These are phyloP conservation scores for Silene vulgaris DNA, from an alignment of 179 eudicot genomes.

Conservation along the genomic window DNA sequence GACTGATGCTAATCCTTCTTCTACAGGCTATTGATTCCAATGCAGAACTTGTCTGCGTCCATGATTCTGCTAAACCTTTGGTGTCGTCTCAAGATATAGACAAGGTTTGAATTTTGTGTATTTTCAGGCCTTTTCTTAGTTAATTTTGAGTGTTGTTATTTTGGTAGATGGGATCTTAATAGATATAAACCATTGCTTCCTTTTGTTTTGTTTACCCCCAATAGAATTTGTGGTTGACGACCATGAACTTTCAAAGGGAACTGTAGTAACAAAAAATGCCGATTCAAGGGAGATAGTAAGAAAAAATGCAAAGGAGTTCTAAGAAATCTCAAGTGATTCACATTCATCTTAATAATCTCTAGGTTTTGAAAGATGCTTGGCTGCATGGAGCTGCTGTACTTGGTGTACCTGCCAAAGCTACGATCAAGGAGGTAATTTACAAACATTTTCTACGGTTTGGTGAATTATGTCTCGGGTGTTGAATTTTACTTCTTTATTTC, in stretches of 20 bases:
- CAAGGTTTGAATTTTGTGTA: conserved; percentile 47
- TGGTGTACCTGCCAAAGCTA: conserved; percentile 96
- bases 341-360: conserved; percentile 9
- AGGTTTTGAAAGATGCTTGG: conserved; percentile 87
- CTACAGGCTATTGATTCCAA: conserved; percentile 60
- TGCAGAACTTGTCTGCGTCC: conserved; percentile 86
- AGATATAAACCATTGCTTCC: not conserved
- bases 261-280: not conserved
- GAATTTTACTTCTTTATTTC: not conserved
- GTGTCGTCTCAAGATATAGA: conserved; percentile 52
- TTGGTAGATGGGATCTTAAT: not conserved
- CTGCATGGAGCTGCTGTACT: conserved; percentile 93
- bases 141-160: not conserved
- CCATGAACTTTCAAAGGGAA: not conserved
- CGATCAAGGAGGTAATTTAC: conserved; percentile 77
- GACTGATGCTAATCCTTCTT: conserved; percentile 20
- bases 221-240: not conserved
- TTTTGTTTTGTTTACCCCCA: no score
- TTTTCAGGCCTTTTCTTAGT: not conserved
- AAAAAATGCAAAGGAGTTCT: not conserved
- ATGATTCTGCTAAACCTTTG: conserved; percentile 96
- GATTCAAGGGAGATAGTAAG: not conserved
- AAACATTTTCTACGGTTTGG: not conserved
- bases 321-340: not conserved
- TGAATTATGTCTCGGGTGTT: not conserved